These are phyloP conservation scores for Tolypocladium paradoxum DNA, from an alignment of 2,329 filamentous ascomycete genomes.

Conservation along the genomic window DNA sequence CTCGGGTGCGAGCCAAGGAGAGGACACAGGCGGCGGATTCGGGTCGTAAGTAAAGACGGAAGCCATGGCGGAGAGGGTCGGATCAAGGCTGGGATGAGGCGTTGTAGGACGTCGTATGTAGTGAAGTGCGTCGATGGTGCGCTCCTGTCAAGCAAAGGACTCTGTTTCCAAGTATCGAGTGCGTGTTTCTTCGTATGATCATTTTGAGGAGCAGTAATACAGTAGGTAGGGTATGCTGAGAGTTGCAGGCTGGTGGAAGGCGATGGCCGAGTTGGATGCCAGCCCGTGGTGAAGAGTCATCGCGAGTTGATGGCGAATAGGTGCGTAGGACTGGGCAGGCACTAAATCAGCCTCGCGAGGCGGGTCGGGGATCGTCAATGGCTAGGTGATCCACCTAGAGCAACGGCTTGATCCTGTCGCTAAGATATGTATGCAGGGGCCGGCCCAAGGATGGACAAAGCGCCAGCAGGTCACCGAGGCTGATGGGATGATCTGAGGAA, in stretches of 20 bases:
- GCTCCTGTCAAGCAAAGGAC: not conserved
- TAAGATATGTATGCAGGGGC: not conserved
- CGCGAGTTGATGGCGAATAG: not conserved
- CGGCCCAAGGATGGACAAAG: too few species aligned
- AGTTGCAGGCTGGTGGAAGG: not conserved
- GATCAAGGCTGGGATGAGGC: not conserved
- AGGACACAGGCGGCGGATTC: conserved; percentile 76
- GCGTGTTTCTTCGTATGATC: not conserved
- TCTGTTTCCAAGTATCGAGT: not conserved
- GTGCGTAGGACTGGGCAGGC: not conserved
- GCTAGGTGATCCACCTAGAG: not conserved
- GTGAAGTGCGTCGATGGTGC: not conserved
- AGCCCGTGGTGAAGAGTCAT: not conserved
- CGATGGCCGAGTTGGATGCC: not conserved
- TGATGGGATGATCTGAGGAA: not conserved
- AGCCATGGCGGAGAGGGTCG: conserved; percentile 47
- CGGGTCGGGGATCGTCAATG: not conserved
- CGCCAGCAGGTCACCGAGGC: not conserved
- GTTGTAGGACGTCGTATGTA: not conserved
- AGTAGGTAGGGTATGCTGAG: not conserved
- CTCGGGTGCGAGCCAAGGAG: conserved; percentile 68
- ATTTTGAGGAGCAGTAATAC: not conserved
- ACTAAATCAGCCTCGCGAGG: not conserved
- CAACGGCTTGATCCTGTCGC: not conserved
- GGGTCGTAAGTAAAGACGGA: conserved; percentile 95